Base-by-base conservation (phyloP, 163 green algal species). In the Chloromonas sp. region DNA sequence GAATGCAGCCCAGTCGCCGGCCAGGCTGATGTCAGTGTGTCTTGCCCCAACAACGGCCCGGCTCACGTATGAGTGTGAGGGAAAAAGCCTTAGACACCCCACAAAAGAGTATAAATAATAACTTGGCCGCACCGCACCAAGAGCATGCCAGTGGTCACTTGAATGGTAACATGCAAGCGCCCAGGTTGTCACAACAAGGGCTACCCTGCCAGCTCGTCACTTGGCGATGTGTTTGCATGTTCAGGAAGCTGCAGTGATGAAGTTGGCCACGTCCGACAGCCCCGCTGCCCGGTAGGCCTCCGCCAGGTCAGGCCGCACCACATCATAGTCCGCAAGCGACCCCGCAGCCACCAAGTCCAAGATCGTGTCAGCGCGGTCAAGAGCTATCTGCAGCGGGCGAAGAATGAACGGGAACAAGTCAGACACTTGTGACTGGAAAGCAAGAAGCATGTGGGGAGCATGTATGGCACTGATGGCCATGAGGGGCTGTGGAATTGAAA, bases 261-360 rank as follows among this genome's bases (percentile, higher is more conserved):
- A 96, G 83, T 92, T 91, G 11, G 93, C 93, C 0, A 95, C 87
- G 58, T 91, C 88, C 1, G 14, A 83, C n/a, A 95, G 83, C 8
- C 93, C 93, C 3, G 93, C 93, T 58, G 86, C 82, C 8, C 81
- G 11, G 84, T 95, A 95, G 0, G 89, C 84, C 1, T 90, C 92
- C 3, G 93, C 93, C 71, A 96, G 87, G 60, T 87, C 84, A 1
- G 79, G 76, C 5, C 89, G 87, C 2, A 95, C 89, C n/a, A 74
- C 83, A 78, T 92, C 91, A 87, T 93, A 95, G 79, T n/a, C 74
- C 71, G 1, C 15, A 61, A 84, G n/a, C 74, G 91, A 89, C 0
- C 93, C 93, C 36, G 92, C 94, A n/a, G 92, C 91, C 61, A 89
- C 92, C 0, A 86, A 85, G 85, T 96, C 93, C 81, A 96, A 81